These are phyloP conservation scores for Ceratobasidium sp. DNA, from an alignment of 1,284 basidiomycete species.

Conservation along the genomic window DNA sequence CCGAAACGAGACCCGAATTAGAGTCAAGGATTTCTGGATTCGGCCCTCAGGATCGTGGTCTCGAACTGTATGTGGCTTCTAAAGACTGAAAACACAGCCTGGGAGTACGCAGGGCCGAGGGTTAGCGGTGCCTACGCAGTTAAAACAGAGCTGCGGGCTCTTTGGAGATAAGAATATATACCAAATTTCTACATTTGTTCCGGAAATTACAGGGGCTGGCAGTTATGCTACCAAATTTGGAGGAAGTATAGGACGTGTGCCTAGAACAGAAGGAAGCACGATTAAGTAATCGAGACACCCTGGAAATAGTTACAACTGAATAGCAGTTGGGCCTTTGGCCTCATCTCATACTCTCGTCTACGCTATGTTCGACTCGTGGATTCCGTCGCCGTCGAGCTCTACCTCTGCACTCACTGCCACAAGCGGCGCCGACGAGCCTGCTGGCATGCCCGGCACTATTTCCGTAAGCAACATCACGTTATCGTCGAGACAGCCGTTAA, in stretches of 20 bases:
- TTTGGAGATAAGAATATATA: too few species aligned
- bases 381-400: constrained; percentile 28
- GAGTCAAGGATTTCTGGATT: not conserved
- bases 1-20: not conserved
- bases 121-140: not conserved
- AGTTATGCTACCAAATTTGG: not conserved
- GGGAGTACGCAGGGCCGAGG: not conserved
- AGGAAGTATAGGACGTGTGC: constrained; percentile 8
- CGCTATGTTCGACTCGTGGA: constrained; percentile 43
- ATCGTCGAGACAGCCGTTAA: not conserved
- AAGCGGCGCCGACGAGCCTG: constrained; percentile 8
- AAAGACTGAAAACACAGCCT: not conserved
- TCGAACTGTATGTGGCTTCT: constrained; percentile 2
- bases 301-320: constrained; percentile 26
- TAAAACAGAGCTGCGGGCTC: not conserved
- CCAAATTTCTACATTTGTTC: not conserved
- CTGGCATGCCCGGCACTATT: not conserved
- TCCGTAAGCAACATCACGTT: constrained; percentile 38
- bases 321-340: constrained; percentile 10
- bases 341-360: constrained; percentile 14
- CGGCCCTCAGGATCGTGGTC: not conserved
- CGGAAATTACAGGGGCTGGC: not conserved
- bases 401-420: constrained; percentile 14
- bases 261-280: constrained; percentile 13
- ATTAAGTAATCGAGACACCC: constrained; percentile 26